Base-by-base conservation (phyloP, 2,329 filamentous ascomycete genomes). In the Geosmithia putterillii region DNA sequence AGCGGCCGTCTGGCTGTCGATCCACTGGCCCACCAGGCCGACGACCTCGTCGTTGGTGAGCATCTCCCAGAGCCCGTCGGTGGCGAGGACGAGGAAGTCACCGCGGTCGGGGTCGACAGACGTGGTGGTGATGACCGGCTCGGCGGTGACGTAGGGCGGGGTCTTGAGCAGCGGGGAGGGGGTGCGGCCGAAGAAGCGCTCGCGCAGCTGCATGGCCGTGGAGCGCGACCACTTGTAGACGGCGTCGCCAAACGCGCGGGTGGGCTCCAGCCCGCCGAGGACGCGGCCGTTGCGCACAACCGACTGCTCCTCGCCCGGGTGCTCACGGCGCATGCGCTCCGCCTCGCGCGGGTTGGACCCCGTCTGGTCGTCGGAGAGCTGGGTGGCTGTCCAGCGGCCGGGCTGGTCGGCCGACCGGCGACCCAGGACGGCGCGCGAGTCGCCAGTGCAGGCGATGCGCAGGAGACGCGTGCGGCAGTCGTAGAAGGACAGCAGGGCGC, bases 41-140 rank as follows among this genome's bases (percentile, higher is more conserved):
- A 98, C 85, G 1, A 95, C 92, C 67, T 98, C 92, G 58, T 98
- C 92, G 55, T 96, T 98, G 40, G 87, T 95, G 48, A 98, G 73
- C 92, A 96, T 96, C 65, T 98, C 92, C 92, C 92, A 98, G 1
- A 98, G 73, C 4, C 92, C 92, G 58, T 98, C 92, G 0, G 92
- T 95, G 19, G 92, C 92, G 71, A 98, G 81, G 48, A 98, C 90
- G 12, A 98, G 72, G 54, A 98, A 98, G 58, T 98, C 92, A 39
- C 90, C 89, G 48, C 86, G 86, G 43, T 86, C 78, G 1, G 92
- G 92, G 52, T 90, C 74, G 42, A 98, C 82, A 60, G 92, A 83
- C 39, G 90, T 96, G 1, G 88, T 95, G 1, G 90, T 96, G 43
- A 98, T 78, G 19, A 96, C 74, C 3, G 92, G 92, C 63, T 98